Percentiles rank a stretch among this genome's conserved stretches.
Conservation (phyloP, 345 rosid species). For the Pugionium cornutum region DNA sequence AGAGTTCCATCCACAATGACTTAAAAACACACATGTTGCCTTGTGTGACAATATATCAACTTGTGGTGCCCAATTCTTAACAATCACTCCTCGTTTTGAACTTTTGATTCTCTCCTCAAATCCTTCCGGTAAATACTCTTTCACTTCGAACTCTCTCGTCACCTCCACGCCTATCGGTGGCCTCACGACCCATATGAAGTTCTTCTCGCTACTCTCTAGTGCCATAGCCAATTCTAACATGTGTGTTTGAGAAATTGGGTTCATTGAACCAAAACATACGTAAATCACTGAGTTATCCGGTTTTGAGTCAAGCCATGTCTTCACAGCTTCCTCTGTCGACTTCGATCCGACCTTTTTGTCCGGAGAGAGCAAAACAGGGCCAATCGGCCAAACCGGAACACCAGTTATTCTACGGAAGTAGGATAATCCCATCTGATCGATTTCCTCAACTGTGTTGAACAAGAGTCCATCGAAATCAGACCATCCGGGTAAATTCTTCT, state of each 20-base stretch:
- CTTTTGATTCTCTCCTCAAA: constrained; percentile 47
- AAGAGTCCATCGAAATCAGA: constrained; percentile 51
- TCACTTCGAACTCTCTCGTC: constrained; percentile 47
- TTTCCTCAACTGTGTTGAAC: constrained; percentile 62
- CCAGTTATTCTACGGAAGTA: constrained; percentile 54
- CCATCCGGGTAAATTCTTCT: constrained; percentile 49
- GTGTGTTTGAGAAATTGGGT: constrained; percentile 54
- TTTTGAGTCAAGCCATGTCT: constrained; percentile 62
- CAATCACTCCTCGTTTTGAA: constrained; percentile 50
- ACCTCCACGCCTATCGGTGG: constrained; percentile 65
- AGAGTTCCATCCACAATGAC: constrained; percentile 92
- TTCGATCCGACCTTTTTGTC: constrained; percentile 28
- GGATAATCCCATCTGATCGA: constrained; percentile 50
- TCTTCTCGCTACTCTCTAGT: constrained; percentile 53
- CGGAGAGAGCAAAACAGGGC: constrained; percentile 55
- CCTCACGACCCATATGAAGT: constrained; percentile 77
- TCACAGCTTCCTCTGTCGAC: constrained; percentile 36
- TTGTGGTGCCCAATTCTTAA: constrained; percentile 76
- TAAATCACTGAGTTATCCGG: constrained; percentile 59
- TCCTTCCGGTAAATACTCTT: constrained; percentile 58
- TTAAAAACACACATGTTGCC: constrained; percentile 58
- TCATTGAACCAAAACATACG: constrained; percentile 69
- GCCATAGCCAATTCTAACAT: constrained; percentile 64
- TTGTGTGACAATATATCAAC: constrained; percentile 58
- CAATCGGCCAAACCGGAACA: constrained; percentile 55